phyloP scores from a whole-genome alignment of 768 basidiomycete species.

The Cystofilobasidium ferigula region DNA sequence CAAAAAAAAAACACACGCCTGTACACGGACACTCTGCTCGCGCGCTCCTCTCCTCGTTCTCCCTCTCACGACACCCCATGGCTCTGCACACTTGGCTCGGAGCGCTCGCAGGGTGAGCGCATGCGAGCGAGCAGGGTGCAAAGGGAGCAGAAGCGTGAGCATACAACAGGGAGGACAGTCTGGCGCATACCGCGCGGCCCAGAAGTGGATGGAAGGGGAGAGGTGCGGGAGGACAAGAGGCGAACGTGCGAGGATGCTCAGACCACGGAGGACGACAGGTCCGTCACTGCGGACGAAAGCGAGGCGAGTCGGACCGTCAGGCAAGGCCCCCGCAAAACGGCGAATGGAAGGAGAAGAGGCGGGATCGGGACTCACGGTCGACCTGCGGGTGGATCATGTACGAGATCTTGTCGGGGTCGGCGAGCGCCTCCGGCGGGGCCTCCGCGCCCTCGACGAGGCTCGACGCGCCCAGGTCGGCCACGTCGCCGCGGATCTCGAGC shows the following conservation, averaged over 20 bases:
- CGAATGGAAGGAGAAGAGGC: neutral
- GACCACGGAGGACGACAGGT: constrained; percentile 23
- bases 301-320: neutral
- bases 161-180: no score
- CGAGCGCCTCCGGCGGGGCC: constrained; percentile 3
- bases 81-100: no score
- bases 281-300: constrained; percentile 18
- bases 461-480: constrained; percentile 54
- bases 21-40: no score
- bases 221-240: no score
- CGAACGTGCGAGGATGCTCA: neutral
- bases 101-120: no score
- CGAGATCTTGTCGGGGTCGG: constrained; percentile 22
- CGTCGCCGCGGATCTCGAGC: constrained; percentile 70
- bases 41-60: no score
- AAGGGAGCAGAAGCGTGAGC: no score
- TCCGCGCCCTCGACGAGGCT: constrained; percentile 5
- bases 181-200: neutral
- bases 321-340: no score
- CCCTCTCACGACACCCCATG: no score
- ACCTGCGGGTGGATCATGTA: constrained; percentile 28
- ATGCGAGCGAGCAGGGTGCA: no score
- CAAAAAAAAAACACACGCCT: no score
- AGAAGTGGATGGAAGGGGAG: neutral
- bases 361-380: constrained; percentile 15